These are phyloP conservation scores for Kernera saxatilis DNA, from an alignment of 345 rosid genomes.

Conservation along the genomic window DNA sequence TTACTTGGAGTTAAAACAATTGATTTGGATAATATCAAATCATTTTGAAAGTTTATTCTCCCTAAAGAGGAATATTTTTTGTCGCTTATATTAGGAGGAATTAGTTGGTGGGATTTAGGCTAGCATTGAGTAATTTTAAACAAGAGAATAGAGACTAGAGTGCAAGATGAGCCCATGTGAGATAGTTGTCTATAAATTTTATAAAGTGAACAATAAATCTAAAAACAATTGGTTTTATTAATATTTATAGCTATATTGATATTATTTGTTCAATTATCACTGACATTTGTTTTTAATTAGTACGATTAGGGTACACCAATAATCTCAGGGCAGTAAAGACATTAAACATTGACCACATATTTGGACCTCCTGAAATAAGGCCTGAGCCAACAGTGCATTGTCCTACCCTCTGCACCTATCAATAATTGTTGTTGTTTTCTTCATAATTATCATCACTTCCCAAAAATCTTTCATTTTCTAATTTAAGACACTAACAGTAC, in stretches of 20 bases:
- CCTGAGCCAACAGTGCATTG: conserved; percentile 21
- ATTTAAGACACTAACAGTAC: background rate
- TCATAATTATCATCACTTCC: conserved; percentile 14
- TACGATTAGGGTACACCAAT: conserved; percentile 28
- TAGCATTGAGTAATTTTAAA: background rate
- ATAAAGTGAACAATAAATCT: conserved; percentile 3
- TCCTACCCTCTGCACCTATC: conserved; percentile 14
- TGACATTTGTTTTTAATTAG: conserved; percentile 16
- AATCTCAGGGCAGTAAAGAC: conserved; percentile 22
- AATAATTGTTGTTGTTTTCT: conserved; percentile 25
- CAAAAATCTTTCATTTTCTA: background rate
- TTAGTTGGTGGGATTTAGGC: conserved; percentile 23
- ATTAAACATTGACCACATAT: conserved; percentile 8
- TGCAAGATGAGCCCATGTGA: conserved; percentile 21
- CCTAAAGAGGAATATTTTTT: background rate
- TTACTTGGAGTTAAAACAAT: background rate
- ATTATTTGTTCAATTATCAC: conserved; percentile 16
- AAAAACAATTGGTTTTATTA: background rate
- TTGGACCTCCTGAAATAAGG: conserved; percentile 27
- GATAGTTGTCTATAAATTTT: background rate
- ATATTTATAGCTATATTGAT: background rate
- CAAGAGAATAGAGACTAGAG: background rate
- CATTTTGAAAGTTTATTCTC: background rate
- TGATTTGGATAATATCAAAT: background rate
- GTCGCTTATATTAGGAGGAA: conserved; percentile 12